phyloP scores from a whole-genome alignment of 805 yeast genomes.

The Cyberlindnera veronae region DNA sequence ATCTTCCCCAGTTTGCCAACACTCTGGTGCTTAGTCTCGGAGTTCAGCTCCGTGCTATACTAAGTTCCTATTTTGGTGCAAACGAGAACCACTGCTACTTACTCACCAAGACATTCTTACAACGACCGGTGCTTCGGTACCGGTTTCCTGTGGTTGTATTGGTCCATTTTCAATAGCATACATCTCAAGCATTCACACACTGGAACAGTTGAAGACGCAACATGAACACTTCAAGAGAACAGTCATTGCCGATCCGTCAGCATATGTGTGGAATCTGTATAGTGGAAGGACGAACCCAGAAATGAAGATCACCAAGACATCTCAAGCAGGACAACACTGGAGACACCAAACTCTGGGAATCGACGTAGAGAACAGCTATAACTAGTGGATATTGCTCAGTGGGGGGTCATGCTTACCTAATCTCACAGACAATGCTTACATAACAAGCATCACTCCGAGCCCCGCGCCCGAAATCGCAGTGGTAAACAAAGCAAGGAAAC shows the following conservation, averaged over 20 bases:
- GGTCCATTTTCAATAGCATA: constrained; percentile 69
- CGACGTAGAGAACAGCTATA: too few species aligned
- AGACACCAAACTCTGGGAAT: too few species aligned
- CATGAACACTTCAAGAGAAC: too few species aligned
- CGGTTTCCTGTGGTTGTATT: constrained; percentile 39
- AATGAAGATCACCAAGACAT: too few species aligned
- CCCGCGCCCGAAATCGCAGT: neutral
- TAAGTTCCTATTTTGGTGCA: constrained; percentile 88
- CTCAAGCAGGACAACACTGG: too few species aligned
- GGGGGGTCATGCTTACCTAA: neutral
- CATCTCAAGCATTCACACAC: constrained; percentile 24
- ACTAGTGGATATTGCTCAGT: too few species aligned
- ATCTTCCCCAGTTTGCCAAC: constrained; percentile 72
- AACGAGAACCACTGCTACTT: constrained; percentile 68
- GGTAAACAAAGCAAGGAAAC: constrained; percentile 3
- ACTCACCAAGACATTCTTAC: constrained; percentile 62
- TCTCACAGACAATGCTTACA: neutral
- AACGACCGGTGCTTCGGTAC: constrained; percentile 21
- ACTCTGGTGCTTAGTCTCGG: constrained; percentile 76
- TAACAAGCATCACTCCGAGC: too few species aligned
- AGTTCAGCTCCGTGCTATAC: constrained; percentile 38
- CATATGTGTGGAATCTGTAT: too few species aligned
- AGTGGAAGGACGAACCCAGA: too few species aligned
- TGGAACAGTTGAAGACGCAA: constrained; percentile 2
- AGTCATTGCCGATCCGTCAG: too few species aligned